Base-by-base conservation (phyloP, 495 filamentous ascomycete species). In the Recurvomyces mirabilis region DNA sequence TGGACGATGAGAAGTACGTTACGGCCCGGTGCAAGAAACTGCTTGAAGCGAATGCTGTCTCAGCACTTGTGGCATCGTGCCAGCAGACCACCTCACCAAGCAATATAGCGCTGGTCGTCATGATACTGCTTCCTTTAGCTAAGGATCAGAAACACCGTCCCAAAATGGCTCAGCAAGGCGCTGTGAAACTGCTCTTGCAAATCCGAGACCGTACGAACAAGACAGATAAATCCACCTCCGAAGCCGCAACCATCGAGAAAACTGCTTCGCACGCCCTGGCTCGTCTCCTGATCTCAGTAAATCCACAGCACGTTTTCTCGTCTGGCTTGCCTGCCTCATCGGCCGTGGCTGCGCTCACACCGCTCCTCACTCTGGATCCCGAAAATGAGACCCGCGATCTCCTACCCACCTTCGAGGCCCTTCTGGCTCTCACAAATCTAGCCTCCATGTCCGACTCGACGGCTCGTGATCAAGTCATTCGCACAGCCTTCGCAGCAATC, bases 391-490 rank as follows among this genome's bases (percentile, higher is more conserved):
- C 62, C 35, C 75, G 81, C 33, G 79, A 89, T 58, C 78, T 95
- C n/a, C 71, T 95, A 5, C 85, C 88, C 0, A 75, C 81, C 3
- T 98, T 95, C 56, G 91, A 98, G 58, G 73, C 82, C 1, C 71
- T 96, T 12, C 76, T 96, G 43, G 93, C 91, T 1, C 73, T 98
- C 22, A 94, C 91, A 1, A 98, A 98, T 54, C 72, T 96, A 6
- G 91, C 89, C 0, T 88, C 86, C 0, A 77, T 78, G 21, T 70
- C 74, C 25, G 68, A 79, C 10, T 62, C 70, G 11, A 47, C 34
- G 18, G 22, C 43, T 17, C 50, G 47, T 9, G 46, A 47, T 22
- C 30, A 93, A 2, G 4, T 88, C 41, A 78, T 38, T 30, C 88
- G 23, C 78, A 82, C 22, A 29, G 71, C 28, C 76, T 77, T 10